Base-by-base conservation (phyloP, 108 stramenopile species). In the Epipyxis sp. region DNA sequence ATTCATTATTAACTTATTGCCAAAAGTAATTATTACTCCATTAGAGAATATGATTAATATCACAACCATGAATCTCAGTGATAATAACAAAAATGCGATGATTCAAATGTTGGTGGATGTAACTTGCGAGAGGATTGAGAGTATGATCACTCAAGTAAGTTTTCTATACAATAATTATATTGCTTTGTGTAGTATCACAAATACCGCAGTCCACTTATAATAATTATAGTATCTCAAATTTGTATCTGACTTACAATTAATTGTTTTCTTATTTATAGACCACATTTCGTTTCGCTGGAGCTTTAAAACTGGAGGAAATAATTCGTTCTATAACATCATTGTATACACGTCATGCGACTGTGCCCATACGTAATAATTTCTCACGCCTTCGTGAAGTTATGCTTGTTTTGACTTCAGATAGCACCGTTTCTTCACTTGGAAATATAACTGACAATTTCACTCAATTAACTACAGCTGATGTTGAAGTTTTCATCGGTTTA, bases 281-380 rank as follows among this genome's bases (percentile, higher is more conserved):
- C 6, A 13, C 71, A 3, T 74, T 74, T 42, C 6, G 32, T 10
- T 37, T 54, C 6, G 3, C 71, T 27, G 71, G 71, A 27, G 71
- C 71, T 13, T 6, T 74, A 29, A 74, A 74, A 42, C 6, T 74
- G 71, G 71, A 74, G 20, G 71, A 74, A 42, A 42, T 46, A 10
- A 42, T 74, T 29, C 71, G 71, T 6, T 37, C 35, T 37, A 13
- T 74, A 29, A 37, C 20, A 27, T 37, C 46, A 42, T 6, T 39
- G 3, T 74, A 43, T 32, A 32, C 32, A 10, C 71, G 50, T 3
- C 20, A 46, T 37, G 3, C 71, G 44, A 43, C 71, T 10, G 34
- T 32, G 71, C 25, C 71, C 3, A 39, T 74, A 13, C 3, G 71
- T 3, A 32, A 3, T 3, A 74, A 39, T 10, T 74, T 74, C 25